Evolutionary conservation across 176 grass and related monocot species (phyloP), one percentile per base, ranked within the genome.

Genomic region (Triticum urartu): DNA sequence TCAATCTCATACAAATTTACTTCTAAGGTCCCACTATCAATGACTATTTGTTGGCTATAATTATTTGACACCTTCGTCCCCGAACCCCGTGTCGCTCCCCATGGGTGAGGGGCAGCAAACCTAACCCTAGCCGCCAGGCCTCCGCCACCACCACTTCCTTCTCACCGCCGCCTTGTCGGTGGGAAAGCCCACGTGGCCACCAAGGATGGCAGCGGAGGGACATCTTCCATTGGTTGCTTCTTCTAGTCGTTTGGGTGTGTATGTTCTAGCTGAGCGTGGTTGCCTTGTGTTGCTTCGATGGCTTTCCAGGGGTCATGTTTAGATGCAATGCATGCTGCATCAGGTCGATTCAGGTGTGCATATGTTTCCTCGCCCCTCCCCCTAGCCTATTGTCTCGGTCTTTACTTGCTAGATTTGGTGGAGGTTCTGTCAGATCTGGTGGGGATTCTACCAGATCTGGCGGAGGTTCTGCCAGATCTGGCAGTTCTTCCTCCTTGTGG

Each of bases 161-260:
- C 6, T 9, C 7, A 1, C 5, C 0, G 2, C 0, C 56, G 0
- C 7, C 2, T 59, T 21, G 6, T 21, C 5, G 7, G 56, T 21
- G 18, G 18, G 7, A 59, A 59, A 59, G 6, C 7, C 56, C 56
- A 9, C 2, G 20, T 1, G 20, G 56, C 6, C 6, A 59, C 18
- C 56, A 59, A 59, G 56, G 20, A 21, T 2, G 20, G 20, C 3
- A 20, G 7, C 0, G 0, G 0, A 2, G 18, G 2, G 56, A 21
- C 56, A 59, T 59, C 56, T 21, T 59, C 50, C 50, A 54, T 54
- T 18, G 56, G 56, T 59, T 59, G 18, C 56, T 59, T 59, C 18
- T 59, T 59, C 56, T 21, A 6, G 6, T 21, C 20, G 2, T 20
- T 20, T 59, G 18, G 56, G 7, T 7, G 6, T 2, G 7, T 59